phyloP scores from a whole-genome alignment of 1,139 yeast species.

The Diutina neorugosa region DNA sequence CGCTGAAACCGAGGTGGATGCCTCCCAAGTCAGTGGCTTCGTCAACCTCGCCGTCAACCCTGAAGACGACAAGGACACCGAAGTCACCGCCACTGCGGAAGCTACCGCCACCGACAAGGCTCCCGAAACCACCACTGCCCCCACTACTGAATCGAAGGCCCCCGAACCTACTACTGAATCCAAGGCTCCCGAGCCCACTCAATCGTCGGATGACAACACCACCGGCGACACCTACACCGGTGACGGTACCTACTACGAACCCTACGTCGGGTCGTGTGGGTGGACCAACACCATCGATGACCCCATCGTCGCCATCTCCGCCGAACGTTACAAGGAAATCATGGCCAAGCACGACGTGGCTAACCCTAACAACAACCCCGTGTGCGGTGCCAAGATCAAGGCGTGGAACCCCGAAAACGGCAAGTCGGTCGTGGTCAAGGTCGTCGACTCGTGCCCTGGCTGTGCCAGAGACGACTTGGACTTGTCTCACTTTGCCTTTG shows the following conservation, averaged over 20 bases:
- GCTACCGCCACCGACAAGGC: neutral
- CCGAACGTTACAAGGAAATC: neutral
- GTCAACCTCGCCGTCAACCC: neutral
- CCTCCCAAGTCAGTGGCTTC: conserved; percentile 6
- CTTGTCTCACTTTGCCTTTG: conserved; percentile 42
- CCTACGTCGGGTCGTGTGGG: conserved; percentile 59
- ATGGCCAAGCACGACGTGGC: neutral
- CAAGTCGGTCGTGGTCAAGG: conserved; percentile 36
- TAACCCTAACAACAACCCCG: conserved; percentile 44
- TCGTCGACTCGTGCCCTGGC: conserved; percentile 43
- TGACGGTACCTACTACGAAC: conserved; percentile 58
- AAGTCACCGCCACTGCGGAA: conserved; percentile 12
- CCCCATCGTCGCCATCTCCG: conserved; percentile 27
- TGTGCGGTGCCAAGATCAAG: conserved; percentile 37
- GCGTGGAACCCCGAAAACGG: conserved; percentile 23
- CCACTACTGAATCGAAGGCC: neutral
- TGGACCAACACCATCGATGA: conserved; percentile 32
- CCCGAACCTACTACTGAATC: neutral
- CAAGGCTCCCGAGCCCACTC: conserved; percentile 3
- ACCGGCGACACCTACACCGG: conserved; percentile 65
- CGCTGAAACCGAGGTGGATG: neutral
- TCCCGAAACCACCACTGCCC: neutral
- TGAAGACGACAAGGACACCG: conserved; percentile 10
- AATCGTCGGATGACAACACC: conserved; percentile 10
- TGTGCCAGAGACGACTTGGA: conserved; percentile 37